phyloP scores from a whole-genome alignment of 2,329 filamentous ascomycete genomes.

The Berkeleyomyces basicola region DNA sequence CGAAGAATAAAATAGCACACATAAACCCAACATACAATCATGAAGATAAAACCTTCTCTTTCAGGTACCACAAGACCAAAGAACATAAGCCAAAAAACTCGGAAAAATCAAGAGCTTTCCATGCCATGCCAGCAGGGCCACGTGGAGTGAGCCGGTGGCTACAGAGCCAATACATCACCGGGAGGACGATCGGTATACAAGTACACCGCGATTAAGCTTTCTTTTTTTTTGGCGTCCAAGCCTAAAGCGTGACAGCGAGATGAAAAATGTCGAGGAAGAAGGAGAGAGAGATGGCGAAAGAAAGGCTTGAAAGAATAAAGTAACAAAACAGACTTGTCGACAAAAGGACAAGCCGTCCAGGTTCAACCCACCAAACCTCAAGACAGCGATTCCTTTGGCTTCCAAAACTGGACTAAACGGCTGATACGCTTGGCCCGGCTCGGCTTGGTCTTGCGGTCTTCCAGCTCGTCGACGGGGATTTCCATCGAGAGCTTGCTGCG shows the following conservation, averaged over 20 bases:
- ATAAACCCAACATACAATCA: constrained; percentile 14
- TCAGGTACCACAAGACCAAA: constrained; percentile 2
- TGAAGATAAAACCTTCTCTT: constrained; percentile 10
- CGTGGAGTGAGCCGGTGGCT: no score
- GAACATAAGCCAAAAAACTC: constrained; percentile 1
- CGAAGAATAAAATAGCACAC: constrained; percentile 7
- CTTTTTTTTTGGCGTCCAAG: no score
- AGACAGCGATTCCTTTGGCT: constrained; percentile 28
- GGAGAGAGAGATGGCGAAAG: not conserved
- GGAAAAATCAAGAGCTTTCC: not conserved
- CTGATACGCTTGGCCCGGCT: constrained; percentile 56
- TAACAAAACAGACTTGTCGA: not conserved
- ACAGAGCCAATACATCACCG: no score
- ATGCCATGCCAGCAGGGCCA: no score
- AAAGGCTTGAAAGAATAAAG: not conserved
- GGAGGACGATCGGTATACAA: no score
- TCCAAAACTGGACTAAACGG: constrained; percentile 68
- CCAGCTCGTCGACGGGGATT: constrained; percentile 38
- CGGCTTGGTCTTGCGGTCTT: constrained; percentile 37
- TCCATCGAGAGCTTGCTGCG: constrained; percentile 60
- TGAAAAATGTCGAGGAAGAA: not conserved
- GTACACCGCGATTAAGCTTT: no score
- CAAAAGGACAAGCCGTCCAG: not conserved
- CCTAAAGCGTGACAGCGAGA: no score
- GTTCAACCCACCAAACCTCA: not conserved